Conservation (phyloP, 1,284 basidiomycete species). For the Cerioporus squamosus region DNA sequence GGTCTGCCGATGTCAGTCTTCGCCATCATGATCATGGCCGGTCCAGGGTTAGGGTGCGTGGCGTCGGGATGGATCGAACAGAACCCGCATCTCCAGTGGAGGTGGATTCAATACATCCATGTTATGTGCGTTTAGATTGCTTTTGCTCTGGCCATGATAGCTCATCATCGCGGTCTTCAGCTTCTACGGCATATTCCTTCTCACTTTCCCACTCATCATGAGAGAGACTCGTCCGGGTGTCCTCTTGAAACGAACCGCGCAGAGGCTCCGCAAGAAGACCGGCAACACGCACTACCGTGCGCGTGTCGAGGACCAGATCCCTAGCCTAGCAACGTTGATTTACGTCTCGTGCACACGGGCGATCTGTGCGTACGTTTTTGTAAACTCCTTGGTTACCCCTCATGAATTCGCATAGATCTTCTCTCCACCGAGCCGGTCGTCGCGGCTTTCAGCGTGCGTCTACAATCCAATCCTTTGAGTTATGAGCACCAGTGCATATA, state of each 20-base stretch:
- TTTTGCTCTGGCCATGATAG: background rate
- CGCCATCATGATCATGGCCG: constrained; percentile 58
- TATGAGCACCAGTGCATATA: background rate
- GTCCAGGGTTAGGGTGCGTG: constrained; percentile 68
- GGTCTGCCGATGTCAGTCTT: constrained; percentile 77
- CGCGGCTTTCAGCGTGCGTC: constrained; percentile 69
- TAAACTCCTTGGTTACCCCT: background rate
- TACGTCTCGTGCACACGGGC: constrained; percentile 73
- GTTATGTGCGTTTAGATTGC: constrained; percentile 51
- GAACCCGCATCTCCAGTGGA: constrained; percentile 65
- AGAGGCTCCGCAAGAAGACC: constrained; percentile 61
- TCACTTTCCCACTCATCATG: constrained; percentile 54
- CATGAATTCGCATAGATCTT: constrained; percentile 45
- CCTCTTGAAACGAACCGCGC: constrained; percentile 61
- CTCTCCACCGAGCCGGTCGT: constrained; percentile 80
- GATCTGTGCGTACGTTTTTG: constrained; percentile 50
- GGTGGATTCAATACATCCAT: constrained; percentile 85
- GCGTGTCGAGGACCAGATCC: constrained; percentile 64
- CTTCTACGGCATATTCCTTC: constrained; percentile 46
- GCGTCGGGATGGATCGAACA: constrained; percentile 75
- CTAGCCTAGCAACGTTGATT: constrained; percentile 58
- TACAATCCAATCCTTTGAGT: too few species aligned
- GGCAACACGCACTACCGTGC: constrained; percentile 66
- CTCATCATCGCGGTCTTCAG: constrained; percentile 32
- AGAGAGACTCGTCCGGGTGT: constrained; percentile 69